Evolutionary conservation across 495 filamentous ascomycete genomes (phyloP), one percentile per base, ranked within the genome.

Genomic region (Trichoderma asperelloides): DNA sequence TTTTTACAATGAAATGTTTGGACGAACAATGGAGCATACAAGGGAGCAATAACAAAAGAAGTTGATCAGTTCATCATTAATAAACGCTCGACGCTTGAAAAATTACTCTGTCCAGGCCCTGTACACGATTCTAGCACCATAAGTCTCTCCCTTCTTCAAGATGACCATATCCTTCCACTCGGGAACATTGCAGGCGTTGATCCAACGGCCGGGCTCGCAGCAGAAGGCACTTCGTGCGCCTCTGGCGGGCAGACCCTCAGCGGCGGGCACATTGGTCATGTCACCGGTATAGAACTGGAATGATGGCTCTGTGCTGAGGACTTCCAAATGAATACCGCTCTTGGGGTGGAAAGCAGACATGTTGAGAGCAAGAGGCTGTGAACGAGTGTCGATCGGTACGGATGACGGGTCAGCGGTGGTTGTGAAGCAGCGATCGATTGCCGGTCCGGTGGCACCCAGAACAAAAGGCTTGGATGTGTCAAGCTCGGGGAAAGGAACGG

Each of bases 211-310:
- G 0, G 94, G 92, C 79, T 98, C 95, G 25, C 96, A 86, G 76
- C 92, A 95, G 78, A 97, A 94, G 0, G 91, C 94, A 21, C 87
- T 84, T 45, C 91, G 83, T 12, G 86, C 71, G 0, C 79, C 83
- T 21, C 90, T 85, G 0, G 87, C 84, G 0, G 89, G 85, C 16
- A 85, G 73, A 0, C 86, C 88, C 16, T 83, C 86, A 15, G 89
- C 85, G 47, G 81, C 86, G 0, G 87, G 89, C n/a, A 95, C 87
- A 69, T 93, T 80, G 69, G 95, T 91, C 70, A 86, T 87, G 71
- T 91, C 89, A 60, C 93, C 95, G 0, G 91, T 96, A 78, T 97
- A 97, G 79, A 96, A 96, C 76, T 97, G 93, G 84, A 96, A 97
- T 0, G 93, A 92, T 1, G 95, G 95, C 78, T 97, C 93, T 0